Evolutionary conservation across 2,329 filamentous ascomycete species (phyloP).

Genomic region (Xylariomycetidae sp.): DNA sequence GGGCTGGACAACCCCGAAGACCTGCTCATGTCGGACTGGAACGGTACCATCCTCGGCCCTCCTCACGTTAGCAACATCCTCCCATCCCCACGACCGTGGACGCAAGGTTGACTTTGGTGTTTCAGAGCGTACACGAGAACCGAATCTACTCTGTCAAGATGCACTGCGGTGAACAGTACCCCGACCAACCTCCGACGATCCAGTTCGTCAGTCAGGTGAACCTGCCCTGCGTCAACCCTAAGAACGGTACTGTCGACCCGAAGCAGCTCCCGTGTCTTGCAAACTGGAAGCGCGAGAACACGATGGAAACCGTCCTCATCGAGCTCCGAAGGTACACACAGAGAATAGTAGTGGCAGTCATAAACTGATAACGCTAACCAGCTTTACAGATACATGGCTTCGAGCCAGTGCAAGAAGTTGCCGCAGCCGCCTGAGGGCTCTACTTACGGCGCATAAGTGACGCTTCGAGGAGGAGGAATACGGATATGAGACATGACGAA

Average conservation of each 20-base stretch:
- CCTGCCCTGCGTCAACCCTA: slow-evolving; percentile 83
- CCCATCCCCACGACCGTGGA: neutral
- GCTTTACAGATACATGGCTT: slow-evolving; percentile 75
- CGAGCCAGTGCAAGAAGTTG: slow-evolving; percentile 87
- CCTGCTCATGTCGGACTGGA: slow-evolving; percentile 97
- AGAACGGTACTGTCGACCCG: slow-evolving; percentile 78
- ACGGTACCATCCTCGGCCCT: slow-evolving; percentile 92
- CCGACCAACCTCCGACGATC: slow-evolving; percentile 80
- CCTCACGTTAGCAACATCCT: slow-evolving; percentile 66
- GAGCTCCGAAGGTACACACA: slow-evolving; percentile 66
- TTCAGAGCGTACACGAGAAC: slow-evolving; percentile 90
- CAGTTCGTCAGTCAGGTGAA: slow-evolving; percentile 94
- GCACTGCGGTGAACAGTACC: slow-evolving; percentile 86
- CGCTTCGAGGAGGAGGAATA: too few species aligned
- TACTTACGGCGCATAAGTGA: too few species aligned
- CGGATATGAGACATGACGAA: slow-evolving; percentile 11
- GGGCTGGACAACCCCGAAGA: slow-evolving; percentile 92
- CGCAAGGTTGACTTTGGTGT: neutral
- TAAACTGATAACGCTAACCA: slow-evolving; percentile 8
- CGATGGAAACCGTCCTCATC: slow-evolving; percentile 89
- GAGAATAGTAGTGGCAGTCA: slow-evolving; percentile 18
- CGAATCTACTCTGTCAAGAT: slow-evolving; percentile 98
- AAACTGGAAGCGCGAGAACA: slow-evolving; percentile 88
- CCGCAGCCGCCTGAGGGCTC: slow-evolving; percentile 87
- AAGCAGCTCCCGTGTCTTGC: slow-evolving; percentile 76